phyloP scores from a whole-genome alignment of 306 rosid genomes.

The Cucumis cinereus region DNA sequence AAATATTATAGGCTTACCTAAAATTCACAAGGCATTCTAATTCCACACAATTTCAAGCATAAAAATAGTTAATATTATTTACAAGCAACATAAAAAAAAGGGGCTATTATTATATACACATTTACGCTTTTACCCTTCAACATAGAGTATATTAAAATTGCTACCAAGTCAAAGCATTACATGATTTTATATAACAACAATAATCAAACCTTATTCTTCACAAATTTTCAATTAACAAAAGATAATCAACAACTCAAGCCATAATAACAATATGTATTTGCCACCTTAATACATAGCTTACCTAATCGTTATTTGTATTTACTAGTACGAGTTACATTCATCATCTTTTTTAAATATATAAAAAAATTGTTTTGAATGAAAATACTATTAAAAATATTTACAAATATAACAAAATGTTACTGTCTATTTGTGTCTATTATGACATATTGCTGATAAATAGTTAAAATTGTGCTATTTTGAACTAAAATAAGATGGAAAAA shows the following conservation, averaged over 20 bases:
- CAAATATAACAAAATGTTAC: no score
- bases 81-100: neutral
- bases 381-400: no score
- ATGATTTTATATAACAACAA: neutral
- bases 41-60: neutral
- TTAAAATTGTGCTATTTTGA: neutral
- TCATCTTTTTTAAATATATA: no score
- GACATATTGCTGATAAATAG: no score
- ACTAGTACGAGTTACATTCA: no score
- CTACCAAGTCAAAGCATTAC: neutral
- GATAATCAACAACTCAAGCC: no score
- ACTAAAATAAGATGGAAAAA: neutral
- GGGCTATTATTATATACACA: neutral
- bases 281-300: no score
- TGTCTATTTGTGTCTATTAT: no score
- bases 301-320: no score
- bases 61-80: neutral
- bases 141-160: neutral
- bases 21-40: neutral
- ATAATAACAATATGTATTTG: no score
- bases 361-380: no score
- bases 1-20: neutral
- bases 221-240: neutral
- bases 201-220: neutral
- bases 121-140: neutral